These are phyloP conservation scores for Cryptosporidium ubiquitum DNA, from an alignment of 169 alveolate genomes.

Conservation along the genomic window DNA sequence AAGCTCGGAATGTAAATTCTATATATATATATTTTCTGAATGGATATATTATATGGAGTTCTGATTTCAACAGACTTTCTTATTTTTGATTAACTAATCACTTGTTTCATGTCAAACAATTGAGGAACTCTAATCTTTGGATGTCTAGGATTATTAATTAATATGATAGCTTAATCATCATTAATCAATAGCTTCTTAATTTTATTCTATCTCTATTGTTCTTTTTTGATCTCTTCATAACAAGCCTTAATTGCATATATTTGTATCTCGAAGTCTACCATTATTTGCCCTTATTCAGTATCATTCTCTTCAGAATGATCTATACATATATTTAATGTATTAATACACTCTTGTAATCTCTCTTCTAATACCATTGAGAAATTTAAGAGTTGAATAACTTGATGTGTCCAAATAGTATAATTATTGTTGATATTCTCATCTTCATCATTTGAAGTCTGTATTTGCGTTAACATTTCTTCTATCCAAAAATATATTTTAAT, in stretches of 20 bases:
- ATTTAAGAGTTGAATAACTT: constrained; percentile 5
- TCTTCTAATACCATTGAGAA: constrained; percentile 19
- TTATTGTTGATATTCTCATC: background rate
- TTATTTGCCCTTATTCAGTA: background rate
- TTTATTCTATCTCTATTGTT: background rate
- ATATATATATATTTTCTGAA: constrained; percentile 4
- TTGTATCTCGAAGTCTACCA: background rate
- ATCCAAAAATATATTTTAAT: constrained; percentile 27
- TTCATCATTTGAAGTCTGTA: background rate
- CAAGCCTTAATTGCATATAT: background rate
- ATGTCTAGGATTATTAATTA: background rate
- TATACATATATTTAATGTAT: background rate
- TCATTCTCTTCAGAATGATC: constrained; percentile 9
- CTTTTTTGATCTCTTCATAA: background rate
- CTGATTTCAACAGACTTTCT: background rate
- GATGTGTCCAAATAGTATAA: background rate
- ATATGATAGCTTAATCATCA: background rate
- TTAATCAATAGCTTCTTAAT: constrained; percentile 4
- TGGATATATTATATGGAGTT: constrained; percentile 13
- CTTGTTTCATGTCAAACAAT: background rate
- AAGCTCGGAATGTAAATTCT: constrained; percentile 80
- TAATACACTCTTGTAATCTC: constrained; percentile 12
- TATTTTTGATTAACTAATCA: background rate
- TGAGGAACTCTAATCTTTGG: background rate
- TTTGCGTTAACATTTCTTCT: background rate